phyloP scores from a whole-genome alignment of 2,329 filamentous ascomycete genomes.

The Zasmidium citrigriseum region DNA sequence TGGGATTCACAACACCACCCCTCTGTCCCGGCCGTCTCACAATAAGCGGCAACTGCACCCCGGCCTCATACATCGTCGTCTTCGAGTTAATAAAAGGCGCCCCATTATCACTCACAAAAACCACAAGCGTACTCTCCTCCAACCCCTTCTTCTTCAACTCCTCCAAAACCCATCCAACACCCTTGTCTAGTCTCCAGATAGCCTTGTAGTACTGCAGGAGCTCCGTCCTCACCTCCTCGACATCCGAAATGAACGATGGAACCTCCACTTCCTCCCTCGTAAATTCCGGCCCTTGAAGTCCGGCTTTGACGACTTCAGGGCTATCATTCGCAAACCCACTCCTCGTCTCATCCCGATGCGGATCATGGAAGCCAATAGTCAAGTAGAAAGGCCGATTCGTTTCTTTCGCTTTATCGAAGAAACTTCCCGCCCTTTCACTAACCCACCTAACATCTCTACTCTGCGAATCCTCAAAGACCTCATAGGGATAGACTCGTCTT shows the following conservation, averaged over 20 bases:
- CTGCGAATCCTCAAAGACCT: conserved; percentile 40
- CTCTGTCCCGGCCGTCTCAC: conserved; percentile 37
- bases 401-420: conserved; percentile 40
- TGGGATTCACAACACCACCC: conserved; percentile 40
- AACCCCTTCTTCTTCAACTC: conserved; percentile 37
- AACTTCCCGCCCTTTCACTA: conserved; percentile 40
- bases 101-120: conserved; percentile 53
- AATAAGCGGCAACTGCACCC: conserved; percentile 47
- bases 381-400: conserved; percentile 44
- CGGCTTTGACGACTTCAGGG: conserved; percentile 12
- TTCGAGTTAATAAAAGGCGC: conserved; percentile 55
- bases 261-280: conserved; percentile 40
- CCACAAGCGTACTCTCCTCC: conserved; percentile 42
- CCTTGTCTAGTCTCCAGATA: conserved; percentile 45
- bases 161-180: conserved; percentile 43
- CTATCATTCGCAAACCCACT: conserved; percentile 47
- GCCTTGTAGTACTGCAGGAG: conserved; percentile 41
- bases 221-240: conserved; percentile 44
- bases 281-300: conserved; percentile 5
- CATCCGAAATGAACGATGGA: conserved; percentile 42
- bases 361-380: conserved; percentile 50
- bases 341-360: conserved; percentile 45
- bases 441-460: conserved; percentile 46
- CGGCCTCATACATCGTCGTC: conserved; percentile 53
- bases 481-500: conserved; percentile 43